Percentiles rank a stretch among this genome's conserved stretches.
phyloP scores from a whole-genome alignment of 2,329 filamentous ascomycete species.

The Hypoxylon sp. region DNA sequence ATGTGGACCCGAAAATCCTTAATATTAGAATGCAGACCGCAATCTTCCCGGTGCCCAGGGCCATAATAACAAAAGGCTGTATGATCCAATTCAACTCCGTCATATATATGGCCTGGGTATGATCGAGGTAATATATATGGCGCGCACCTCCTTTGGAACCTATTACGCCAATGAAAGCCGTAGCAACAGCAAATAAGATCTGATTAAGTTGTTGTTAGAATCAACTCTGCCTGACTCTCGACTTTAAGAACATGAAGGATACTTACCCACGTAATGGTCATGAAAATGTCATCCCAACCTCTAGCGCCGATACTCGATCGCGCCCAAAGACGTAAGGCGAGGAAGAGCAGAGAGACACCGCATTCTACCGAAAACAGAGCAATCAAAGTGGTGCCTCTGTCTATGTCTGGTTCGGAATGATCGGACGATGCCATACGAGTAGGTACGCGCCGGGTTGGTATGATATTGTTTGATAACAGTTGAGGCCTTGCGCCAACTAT shows the following conservation, averaged over 20 bases:
- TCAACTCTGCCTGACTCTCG: not conserved
- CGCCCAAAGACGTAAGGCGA: conserved; percentile 8
- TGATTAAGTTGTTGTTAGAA: not conserved
- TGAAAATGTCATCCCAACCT: conserved; percentile 28
- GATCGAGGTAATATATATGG: not conserved
- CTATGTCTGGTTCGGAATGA: not conserved
- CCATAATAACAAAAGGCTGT: not conserved
- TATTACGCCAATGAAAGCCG: not conserved
- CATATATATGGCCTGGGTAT: not conserved
- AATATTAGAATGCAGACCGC: conserved; percentile 19
- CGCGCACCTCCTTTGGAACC: not conserved
- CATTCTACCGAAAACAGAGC: not conserved
- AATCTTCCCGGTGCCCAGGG: not conserved
- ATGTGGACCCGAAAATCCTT: conserved; percentile 15
- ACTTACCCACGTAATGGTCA: conserved; percentile 30
- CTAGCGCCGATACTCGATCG: conserved; percentile 1
- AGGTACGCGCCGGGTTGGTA: not conserved
- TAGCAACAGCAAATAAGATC: not conserved
- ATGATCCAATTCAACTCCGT: not conserved
- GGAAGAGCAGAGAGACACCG: conserved; percentile 1
- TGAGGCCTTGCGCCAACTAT: not conserved
- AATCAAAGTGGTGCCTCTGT: not conserved
- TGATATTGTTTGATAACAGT: not conserved
- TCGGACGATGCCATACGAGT: not conserved
- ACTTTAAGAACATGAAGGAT: not conserved